Evolutionary conservation across 768 basidiomycete genomes (phyloP), one percentile per base, ranked within the genome.

Genomic region (Sistotremastrum niveocremeum): DNA sequence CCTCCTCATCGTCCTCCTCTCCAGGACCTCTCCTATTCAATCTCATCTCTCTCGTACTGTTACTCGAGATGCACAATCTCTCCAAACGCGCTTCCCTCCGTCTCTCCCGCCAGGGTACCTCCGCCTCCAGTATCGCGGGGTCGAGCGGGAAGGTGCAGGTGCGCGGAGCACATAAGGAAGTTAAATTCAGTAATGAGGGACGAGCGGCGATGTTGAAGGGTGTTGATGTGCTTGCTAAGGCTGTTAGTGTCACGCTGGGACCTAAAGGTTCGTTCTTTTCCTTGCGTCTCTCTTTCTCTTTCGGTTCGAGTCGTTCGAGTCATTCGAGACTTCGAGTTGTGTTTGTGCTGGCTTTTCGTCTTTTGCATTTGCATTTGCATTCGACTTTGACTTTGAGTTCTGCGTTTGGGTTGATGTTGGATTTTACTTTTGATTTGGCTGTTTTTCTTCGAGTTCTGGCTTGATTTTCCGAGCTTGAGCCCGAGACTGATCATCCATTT

Each of bases 191-290:
- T 60, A 93, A 97, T 63, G 89, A 90, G 54, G 91, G 91, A 54
- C 77, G 93, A 52, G 88, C 90, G 32, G 77, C 79, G 65, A 94
- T 95, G 67, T 74, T 97, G 54, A 84, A 83, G 63, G 94, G 94
- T 65, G 91, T 99, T 52, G 93, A 98, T 67, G 72, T 94, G 57
- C 81, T 99, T 54, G 93, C 94, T 49, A 90, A 97, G 62, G 93
- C 94, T 49, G 94, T 98, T 61, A 82, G 81, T 53, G 90, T 95
- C 42, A 99, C 94, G 37, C 77, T 98, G 29, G 94, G 94, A 48
- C 94, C 94, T 33, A 98, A 99, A 69, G 91, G 89, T 81, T 44
- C 6, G 69, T 57, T 3, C 3, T 4, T 5, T 38, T 44, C n/a
- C 37, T 20, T 39, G 35, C 28, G 4, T 48, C 37, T 32, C 36